Conservation (phyloP, 768 basidiomycete genomes). For the Serendipita sp. region DNA sequence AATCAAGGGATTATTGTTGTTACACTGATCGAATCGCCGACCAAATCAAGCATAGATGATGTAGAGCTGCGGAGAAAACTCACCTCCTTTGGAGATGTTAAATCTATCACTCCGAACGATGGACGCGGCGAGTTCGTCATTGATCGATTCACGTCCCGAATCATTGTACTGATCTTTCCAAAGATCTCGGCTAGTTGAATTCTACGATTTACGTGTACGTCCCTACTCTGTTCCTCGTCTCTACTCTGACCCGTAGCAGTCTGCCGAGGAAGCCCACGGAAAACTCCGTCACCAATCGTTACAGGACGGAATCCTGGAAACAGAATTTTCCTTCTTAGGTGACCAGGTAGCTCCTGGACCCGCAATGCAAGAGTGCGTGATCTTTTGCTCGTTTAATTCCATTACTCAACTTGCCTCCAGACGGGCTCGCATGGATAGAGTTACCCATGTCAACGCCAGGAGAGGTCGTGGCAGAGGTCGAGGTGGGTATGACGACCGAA, state of each 20-base stretch:
- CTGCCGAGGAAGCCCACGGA: constrained; percentile 64
- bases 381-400: constrained; percentile 7
- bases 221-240: neutral
- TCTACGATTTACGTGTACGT: constrained; percentile 71
- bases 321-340: constrained; percentile 58
- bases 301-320: constrained; percentile 80
- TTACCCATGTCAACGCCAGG: neutral
- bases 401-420: neutral
- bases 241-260: constrained; percentile 7
- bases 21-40: constrained; percentile 51
- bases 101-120: constrained; percentile 48
- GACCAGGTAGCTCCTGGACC: constrained; percentile 30
- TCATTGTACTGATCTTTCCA: constrained; percentile 7
- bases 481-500: constrained; percentile 20
- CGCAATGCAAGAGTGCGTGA: constrained; percentile 9
- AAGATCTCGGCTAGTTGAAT: constrained; percentile 87
- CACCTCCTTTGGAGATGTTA: constrained; percentile 82
- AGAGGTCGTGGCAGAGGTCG: constrained; percentile 13
- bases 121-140: constrained; percentile 44
- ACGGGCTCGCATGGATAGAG: neutral
- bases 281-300: constrained; percentile 58
- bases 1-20: constrained; percentile 69
- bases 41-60: constrained; percentile 59
- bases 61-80: constrained; percentile 75
- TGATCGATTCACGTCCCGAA: neutral